These are phyloP conservation scores for Rutstroemia sp. DNA, from an alignment of 2,329 filamentous ascomycete species.

Conservation along the genomic window DNA sequence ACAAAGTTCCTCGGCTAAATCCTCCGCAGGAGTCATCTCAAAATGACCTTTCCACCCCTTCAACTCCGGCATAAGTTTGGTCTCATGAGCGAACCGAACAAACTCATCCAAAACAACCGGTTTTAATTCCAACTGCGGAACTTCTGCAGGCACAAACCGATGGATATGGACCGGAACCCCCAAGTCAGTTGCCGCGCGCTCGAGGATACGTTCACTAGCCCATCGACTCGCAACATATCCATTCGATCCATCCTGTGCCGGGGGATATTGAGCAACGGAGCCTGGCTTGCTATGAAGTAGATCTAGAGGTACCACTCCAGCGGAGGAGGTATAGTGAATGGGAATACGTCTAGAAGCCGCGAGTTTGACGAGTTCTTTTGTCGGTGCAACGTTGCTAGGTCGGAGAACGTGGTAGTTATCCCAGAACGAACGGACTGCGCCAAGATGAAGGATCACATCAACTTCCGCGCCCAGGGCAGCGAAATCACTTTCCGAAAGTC, in stretches of 20 bases:
- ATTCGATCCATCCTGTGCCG: slow-evolving; percentile 18
- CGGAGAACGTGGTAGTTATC: slow-evolving; percentile 32
- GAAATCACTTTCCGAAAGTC: background rate
- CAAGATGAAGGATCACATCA: slow-evolving; percentile 46
- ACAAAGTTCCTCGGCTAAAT: no score
- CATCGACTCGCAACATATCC: slow-evolving; percentile 33
- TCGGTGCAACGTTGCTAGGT: slow-evolving; percentile 30
- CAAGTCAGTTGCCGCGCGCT: slow-evolving; percentile 14
- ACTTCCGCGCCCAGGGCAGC: slow-evolving; percentile 11
- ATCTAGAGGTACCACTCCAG: slow-evolving; percentile 16
- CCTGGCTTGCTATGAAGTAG: slow-evolving; percentile 1
- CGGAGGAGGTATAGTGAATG: slow-evolving; percentile 33
- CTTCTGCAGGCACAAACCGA: slow-evolving; percentile 10
- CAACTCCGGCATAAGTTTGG: no score
- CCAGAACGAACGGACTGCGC: slow-evolving; percentile 33
- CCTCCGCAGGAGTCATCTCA: no score
- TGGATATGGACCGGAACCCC: slow-evolving; percentile 27
- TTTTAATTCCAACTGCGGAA: no score
- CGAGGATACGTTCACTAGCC: slow-evolving; percentile 30
- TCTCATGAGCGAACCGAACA: no score
- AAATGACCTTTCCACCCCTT: no score
- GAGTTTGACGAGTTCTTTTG: slow-evolving; percentile 20
- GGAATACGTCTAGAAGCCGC: slow-evolving; percentile 17
- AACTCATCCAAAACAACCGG: no score
- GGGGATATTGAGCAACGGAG: background rate